phyloP scores from a whole-genome alignment of 305 asterid species.

The Rubia peregrina region DNA sequence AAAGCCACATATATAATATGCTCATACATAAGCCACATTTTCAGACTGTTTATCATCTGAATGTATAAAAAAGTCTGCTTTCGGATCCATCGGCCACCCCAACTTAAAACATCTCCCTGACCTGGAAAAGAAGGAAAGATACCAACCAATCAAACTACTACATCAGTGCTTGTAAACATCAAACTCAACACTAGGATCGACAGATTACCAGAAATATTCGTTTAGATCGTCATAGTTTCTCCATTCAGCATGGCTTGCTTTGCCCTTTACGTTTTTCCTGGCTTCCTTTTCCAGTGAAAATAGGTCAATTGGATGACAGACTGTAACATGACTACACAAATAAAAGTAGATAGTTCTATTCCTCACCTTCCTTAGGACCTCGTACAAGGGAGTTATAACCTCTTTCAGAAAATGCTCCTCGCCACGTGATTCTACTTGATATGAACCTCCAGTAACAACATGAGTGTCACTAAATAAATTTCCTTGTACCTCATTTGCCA shows the following conservation, averaged over 20 bases:
- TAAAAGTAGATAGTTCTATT: constrained; percentile 11
- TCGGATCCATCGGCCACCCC: constrained; percentile 85
- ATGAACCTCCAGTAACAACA: constrained; percentile 59
- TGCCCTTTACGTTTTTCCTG: constrained; percentile 74
- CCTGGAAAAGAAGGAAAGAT: constrained; percentile 37
- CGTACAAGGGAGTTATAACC: constrained; percentile 81
- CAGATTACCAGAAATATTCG: constrained; percentile 86
- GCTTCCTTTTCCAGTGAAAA: constrained; percentile 72
- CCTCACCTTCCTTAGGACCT: constrained; percentile 72
- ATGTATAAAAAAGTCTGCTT: constrained; percentile 77
- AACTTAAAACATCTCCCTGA: constrained; percentile 64
- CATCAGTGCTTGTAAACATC: constrained; percentile 10
- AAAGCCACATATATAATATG: background rate
- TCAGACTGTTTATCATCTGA: constrained; percentile 41
- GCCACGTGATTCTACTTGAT: constrained; percentile 41
- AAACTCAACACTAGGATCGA: constrained; percentile 17
- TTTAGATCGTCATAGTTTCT: constrained; percentile 97
- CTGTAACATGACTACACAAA: background rate
- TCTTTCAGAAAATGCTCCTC: constrained; percentile 80
- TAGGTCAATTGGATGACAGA: constrained; percentile 3
- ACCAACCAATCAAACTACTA: constrained; percentile 11
- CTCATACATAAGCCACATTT: constrained; percentile 36
- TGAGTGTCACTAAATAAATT: constrained; percentile 53
- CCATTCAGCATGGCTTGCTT: constrained; percentile 96
- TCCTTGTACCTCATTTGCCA: constrained; percentile 78